Conservation (phyloP, 139 green algal species). For the Closterium sp. region DNA sequence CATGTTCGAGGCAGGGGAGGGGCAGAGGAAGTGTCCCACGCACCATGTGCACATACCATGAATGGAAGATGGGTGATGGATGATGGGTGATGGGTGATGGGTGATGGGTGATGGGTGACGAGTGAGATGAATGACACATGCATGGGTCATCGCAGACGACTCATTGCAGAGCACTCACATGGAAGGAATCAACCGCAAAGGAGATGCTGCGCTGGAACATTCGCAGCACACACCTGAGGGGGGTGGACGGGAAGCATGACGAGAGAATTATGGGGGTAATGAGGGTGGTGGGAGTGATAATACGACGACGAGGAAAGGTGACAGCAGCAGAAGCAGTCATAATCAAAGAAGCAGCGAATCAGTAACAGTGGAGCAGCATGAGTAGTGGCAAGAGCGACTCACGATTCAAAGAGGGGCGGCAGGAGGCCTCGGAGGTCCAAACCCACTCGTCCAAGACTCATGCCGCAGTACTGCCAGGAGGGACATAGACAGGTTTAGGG, state of each 20-base stretch:
- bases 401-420: slow-evolving; percentile 82
- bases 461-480: slow-evolving; percentile 79
- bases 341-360: not conserved
- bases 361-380: not conserved
- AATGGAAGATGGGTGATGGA: too few relatives aligned
- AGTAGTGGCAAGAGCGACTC: not conserved
- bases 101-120: slow-evolving; percentile 60
- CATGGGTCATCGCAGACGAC: too few relatives aligned
- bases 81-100: too few relatives aligned
- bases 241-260: not conserved
- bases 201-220: not conserved
- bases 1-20: too few relatives aligned
- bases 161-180: not conserved
- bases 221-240: not conserved
- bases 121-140: too few relatives aligned
- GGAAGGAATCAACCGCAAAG: not conserved
- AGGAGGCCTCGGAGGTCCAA: slow-evolving; percentile 90
- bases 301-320: not conserved
- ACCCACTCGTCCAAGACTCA: slow-evolving; percentile 84
- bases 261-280: not conserved
- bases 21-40: too few relatives aligned
- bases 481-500: not conserved
- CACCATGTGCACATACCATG: too few relatives aligned
- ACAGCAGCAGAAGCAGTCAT: not conserved
- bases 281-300: not conserved